phyloP scores from a whole-genome alignment of 1,284 basidiomycete species.

The Ganoderma multipileum region DNA sequence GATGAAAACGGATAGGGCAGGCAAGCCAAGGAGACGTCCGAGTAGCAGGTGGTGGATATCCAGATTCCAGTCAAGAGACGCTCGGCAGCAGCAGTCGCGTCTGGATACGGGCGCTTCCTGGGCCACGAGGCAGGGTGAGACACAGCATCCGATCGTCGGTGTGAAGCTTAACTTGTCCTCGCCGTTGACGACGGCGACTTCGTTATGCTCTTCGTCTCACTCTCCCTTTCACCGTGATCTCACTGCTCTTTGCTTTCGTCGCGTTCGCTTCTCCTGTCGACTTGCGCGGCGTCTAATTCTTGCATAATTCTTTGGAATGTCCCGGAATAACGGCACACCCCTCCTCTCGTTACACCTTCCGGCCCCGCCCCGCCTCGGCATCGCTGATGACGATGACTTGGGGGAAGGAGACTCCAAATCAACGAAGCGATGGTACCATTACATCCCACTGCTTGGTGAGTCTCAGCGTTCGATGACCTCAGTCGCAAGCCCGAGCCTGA shows the following conservation, averaged over 20 bases:
- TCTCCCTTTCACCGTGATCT: not conserved
- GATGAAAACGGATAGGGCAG: slow-evolving; percentile 2
- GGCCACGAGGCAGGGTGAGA: not conserved
- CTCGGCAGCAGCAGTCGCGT: not conserved
- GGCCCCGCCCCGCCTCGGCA: slow-evolving; percentile 24
- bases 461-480: slow-evolving; percentile 4
- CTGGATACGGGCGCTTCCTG: not conserved
- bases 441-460: slow-evolving; percentile 62
- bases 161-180: not conserved
- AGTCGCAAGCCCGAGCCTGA: not conserved
- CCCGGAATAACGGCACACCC: slow-evolving; percentile 15
- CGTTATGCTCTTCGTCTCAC: not conserved
- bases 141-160: slow-evolving; percentile 1
- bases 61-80: too few relatives aligned
- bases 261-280: not conserved
- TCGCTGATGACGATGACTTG: slow-evolving; percentile 37
- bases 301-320: slow-evolving; percentile 3
- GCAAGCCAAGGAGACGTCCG: not conserved
- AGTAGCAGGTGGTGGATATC: too few relatives aligned
- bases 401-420: slow-evolving; percentile 48
- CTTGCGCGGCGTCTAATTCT: slow-evolving; percentile 1
- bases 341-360: slow-evolving; percentile 27
- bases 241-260: not conserved
- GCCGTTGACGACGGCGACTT: not conserved
- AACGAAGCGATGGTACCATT: slow-evolving; percentile 63